phyloP scores from a whole-genome alignment of 2,329 filamentous ascomycete genomes.

The Aspergillus awamori region DNA sequence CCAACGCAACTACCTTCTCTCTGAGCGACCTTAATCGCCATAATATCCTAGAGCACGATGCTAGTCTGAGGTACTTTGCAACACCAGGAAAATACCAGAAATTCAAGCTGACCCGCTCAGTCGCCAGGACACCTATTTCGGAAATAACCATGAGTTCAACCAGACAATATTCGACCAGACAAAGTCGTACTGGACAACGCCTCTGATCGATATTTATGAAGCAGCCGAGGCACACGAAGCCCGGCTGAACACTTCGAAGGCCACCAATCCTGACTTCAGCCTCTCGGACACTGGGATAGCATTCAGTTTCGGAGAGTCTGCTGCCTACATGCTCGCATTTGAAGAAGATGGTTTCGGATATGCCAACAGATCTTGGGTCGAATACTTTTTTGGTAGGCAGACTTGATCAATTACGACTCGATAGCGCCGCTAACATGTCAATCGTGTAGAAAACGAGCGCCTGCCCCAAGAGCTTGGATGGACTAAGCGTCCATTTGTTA shows the following conservation, averaged over 20 bases:
- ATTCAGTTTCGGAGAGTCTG: conserved; percentile 17
- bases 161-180: conserved; percentile 21
- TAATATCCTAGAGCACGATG: conserved; percentile 29
- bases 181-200: conserved; percentile 15
- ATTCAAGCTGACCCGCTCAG: background rate
- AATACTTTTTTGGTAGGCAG: background rate
- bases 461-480: background rate
- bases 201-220: conserved; percentile 14
- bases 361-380: background rate
- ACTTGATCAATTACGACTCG: background rate
- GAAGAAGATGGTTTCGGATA: background rate
- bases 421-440: background rate
- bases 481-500: background rate
- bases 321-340: background rate
- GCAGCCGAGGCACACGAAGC: conserved; percentile 14
- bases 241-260: conserved; percentile 16
- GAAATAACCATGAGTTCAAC: conserved; percentile 20
- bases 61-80: conserved; percentile 24
- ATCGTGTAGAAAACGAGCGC: background rate
- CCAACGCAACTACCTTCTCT: conserved; percentile 26
- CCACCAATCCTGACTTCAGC: conserved; percentile 10
- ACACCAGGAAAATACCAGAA: background rate
- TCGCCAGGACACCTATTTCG: conserved; percentile 21
- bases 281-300: conserved; percentile 10
- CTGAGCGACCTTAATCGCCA: conserved; percentile 8